Evolutionary conservation across 2,329 filamentous ascomycete genomes (phyloP).

Genomic region (Pseudogymnoascus sp.): DNA sequence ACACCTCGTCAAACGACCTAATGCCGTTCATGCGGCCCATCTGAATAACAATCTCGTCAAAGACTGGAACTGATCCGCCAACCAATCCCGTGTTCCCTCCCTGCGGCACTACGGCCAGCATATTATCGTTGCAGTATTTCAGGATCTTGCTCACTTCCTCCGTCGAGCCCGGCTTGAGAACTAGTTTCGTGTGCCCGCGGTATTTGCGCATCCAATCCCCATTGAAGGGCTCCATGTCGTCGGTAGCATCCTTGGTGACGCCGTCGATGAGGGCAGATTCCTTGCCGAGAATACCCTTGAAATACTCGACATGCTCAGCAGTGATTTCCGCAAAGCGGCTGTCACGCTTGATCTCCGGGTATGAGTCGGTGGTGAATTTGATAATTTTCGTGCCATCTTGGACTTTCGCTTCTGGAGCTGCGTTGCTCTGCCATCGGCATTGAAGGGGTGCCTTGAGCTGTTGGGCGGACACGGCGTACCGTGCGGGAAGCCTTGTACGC

Average conservation of each 20-base stretch:
- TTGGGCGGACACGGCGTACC: neutral
- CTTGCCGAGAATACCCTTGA: constrained; percentile 71
- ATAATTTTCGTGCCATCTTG: constrained; percentile 35
- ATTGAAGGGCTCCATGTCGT: constrained; percentile 88
- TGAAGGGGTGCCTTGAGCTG: constrained; percentile 15
- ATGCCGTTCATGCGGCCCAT: constrained; percentile 86
- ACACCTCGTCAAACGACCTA: constrained; percentile 85
- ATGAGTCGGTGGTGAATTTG: constrained; percentile 78
- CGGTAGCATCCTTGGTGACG: constrained; percentile 61
- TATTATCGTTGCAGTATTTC: constrained; percentile 89
- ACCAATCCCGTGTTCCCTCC: constrained; percentile 96
- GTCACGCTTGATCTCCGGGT: constrained; percentile 76
- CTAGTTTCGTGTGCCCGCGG: constrained; percentile 77
- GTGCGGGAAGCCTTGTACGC: neutral
- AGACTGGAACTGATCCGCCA: constrained; percentile 90
- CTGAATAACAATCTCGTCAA: constrained; percentile 95
- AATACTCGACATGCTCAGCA: constrained; percentile 70
- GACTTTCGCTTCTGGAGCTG: constrained; percentile 21
- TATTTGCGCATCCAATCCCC: constrained; percentile 99
- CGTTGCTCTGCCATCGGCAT: constrained; percentile 15
- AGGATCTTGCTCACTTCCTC: constrained; percentile 86
- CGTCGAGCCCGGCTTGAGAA: constrained; percentile 76
- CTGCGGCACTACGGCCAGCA: constrained; percentile 89
- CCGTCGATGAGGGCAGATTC: constrained; percentile 79
- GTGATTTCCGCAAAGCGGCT: constrained; percentile 66